Conservation (phyloP, 129 eudicot species). For the Centaurea solstitialis region DNA sequence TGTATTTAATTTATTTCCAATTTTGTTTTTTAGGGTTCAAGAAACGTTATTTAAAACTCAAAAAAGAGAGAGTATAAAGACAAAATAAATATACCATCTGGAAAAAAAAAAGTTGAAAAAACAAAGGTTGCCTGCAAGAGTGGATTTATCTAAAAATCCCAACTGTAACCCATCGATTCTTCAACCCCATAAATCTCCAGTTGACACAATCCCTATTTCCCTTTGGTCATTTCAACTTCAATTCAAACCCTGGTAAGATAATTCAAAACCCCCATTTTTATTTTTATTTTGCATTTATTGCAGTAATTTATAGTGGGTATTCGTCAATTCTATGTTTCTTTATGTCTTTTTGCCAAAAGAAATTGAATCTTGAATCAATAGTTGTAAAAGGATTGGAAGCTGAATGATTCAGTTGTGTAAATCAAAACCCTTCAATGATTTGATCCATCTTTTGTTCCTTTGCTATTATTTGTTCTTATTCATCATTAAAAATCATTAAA, state of each 20-base stretch:
- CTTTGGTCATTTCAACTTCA: background rate
- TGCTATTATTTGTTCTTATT: background rate
- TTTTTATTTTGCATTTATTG: too few species aligned
- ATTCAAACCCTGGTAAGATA: constrained; percentile 22
- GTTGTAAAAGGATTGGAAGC: background rate
- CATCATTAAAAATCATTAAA: background rate
- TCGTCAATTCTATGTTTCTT: background rate
- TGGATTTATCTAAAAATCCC: constrained; percentile 17
- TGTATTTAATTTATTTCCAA: too few species aligned
- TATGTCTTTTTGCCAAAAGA: background rate
- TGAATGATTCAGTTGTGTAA: background rate
- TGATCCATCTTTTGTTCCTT: constrained; percentile 5
- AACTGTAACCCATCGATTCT: constrained; percentile 12
- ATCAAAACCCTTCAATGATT: constrained; percentile 1
- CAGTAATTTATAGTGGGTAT: background rate
- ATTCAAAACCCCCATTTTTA: constrained; percentile 3
- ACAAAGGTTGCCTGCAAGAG: constrained; percentile 8
- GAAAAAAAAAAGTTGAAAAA: background rate
- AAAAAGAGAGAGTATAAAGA: constrained; percentile 18
- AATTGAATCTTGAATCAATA: constrained; percentile 7
- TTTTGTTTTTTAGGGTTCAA: too few species aligned
- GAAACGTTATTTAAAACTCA: background rate
- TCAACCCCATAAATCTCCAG: constrained; percentile 20
- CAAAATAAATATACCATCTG: constrained; percentile 14
- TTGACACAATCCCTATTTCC: constrained; percentile 5